Evolutionary conservation across 345 rosid genomes (phyloP), one percentile per base, ranked within the genome.

Genomic region (Linum trigynum): DNA sequence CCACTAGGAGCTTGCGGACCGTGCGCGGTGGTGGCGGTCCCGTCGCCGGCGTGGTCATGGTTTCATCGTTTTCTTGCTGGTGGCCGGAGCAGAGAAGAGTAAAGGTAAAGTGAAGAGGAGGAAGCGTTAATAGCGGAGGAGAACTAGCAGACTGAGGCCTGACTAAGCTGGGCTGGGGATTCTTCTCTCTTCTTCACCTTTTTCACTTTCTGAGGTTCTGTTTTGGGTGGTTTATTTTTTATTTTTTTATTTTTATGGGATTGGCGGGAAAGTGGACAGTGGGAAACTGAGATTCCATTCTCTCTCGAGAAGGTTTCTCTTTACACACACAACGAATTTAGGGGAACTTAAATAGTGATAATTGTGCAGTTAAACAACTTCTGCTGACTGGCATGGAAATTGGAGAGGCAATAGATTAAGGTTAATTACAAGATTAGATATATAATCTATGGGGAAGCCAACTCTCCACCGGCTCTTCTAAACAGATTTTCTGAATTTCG

Each of bases 1-100:
- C 92, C 14, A 90, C 91, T 41, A 83, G 69, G 23, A 90, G 84
- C 70, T 74, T 90, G 7, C 92, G 85, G 23, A 81, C 72, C 68
- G 37, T 71, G 12, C 39, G 40, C 16, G 14, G 64, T 1, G 16
- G 64, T 3, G 45, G 64, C 4, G 64, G 64, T 5, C n/a, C 45
- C 7, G 39, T 7, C 32, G 62, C 32, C 40, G 75, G 65, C 45
- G 69, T 64, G 38, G 64, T 63, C 78, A 71, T 75, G 16, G 61
- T 55, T 17, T 70, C 66, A 65, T 61, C 36, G 36, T 64, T 61
- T 10, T 2, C 7, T 17, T 11, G n/a, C 10, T 57, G 11, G 38
- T 15, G 38, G 59, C 17, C 17, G 59, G 36, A 56, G 59, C 5
- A 56, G 36, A 56, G 59, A 2, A 17, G 38, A 57, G n/a, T 9